phyloP scores from a whole-genome alignment of 2,329 filamentous ascomycete species.

The Didymella pomorum region DNA sequence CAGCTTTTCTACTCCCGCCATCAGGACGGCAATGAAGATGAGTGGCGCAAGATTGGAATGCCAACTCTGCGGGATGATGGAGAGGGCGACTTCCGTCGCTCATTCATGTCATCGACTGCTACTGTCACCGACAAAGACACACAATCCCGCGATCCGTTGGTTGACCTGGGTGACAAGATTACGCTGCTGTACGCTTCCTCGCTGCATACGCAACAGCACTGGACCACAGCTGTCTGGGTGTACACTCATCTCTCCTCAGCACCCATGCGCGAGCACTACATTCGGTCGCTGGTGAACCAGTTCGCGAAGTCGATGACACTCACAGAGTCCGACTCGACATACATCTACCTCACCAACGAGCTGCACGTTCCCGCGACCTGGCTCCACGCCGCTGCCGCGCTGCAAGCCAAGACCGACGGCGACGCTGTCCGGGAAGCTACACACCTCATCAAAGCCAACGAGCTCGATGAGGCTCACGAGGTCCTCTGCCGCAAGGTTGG shows the following conservation, averaged over 20 bases:
- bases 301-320: slow-evolving; percentile 72
- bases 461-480: slow-evolving; percentile 81
- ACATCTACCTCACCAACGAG: slow-evolving; percentile 67
- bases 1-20: slow-evolving; percentile 57
- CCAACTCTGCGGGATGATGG: slow-evolving; percentile 37
- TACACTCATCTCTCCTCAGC: slow-evolving; percentile 75
- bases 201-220: slow-evolving; percentile 46
- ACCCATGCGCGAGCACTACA: slow-evolving; percentile 72
- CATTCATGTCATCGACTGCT: slow-evolving; percentile 43
- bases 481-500: slow-evolving; percentile 84
- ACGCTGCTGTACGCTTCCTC: slow-evolving; percentile 55
- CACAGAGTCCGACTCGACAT: slow-evolving; percentile 63
- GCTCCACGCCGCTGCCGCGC: slow-evolving; percentile 87
- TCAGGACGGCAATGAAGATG: slow-evolving; percentile 36
- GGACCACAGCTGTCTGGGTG: slow-evolving; percentile 71
- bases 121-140: slow-evolving; percentile 55
- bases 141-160: slow-evolving; percentile 64
- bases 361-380: slow-evolving; percentile 77
- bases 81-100: slow-evolving; percentile 26
- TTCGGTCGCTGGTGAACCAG: slow-evolving; percentile 66
- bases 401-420: slow-evolving; percentile 77
- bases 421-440: slow-evolving; percentile 66
- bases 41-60: slow-evolving; percentile 42
- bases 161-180: slow-evolving; percentile 65
- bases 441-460: slow-evolving; percentile 79